Conservation (phyloP, 352 stramenopile genomes). For the Pythium angustatum region DNA sequence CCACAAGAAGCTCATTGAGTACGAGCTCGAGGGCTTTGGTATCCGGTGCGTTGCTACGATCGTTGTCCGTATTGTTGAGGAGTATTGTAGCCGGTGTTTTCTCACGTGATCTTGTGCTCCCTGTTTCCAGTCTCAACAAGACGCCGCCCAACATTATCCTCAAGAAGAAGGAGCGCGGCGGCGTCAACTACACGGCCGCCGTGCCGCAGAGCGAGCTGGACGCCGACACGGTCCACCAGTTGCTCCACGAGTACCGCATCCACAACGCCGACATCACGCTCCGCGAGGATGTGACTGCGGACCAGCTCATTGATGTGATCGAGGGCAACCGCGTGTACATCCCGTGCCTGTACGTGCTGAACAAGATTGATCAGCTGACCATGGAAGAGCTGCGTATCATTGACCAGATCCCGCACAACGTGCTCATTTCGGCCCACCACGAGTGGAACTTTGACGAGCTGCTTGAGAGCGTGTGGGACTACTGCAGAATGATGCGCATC, state of each 20-base stretch:
- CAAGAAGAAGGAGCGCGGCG: conserved; percentile 96
- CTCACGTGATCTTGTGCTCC: neutral
- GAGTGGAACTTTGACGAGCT: conserved; percentile 98
- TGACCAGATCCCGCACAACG: conserved; percentile 98
- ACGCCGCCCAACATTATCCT: conserved; percentile 96
- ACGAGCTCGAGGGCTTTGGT: conserved; percentile 98
- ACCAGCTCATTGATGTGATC: conserved; percentile 99
- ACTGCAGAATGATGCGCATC: conserved; percentile 97
- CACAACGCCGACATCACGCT: conserved; percentile 97
- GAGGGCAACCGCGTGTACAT: conserved; percentile 99
- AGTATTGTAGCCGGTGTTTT: neutral
- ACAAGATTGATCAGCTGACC: conserved; percentile 99
- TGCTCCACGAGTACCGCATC: conserved; percentile 99
- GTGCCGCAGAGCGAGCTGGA: conserved; percentile 92
- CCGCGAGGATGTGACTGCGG: conserved; percentile 94
- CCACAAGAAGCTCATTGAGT: conserved; percentile 99
- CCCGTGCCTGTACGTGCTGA: conserved; percentile 98
- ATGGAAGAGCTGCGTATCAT: conserved; percentile 99
- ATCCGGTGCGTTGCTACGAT: conserved; percentile 88
- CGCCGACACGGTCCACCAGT: conserved; percentile 91
- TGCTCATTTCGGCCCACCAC: conserved; percentile 96
- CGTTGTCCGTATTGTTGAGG: too few species aligned
- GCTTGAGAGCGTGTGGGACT: conserved; percentile 98
- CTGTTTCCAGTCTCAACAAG: conserved; percentile 92
- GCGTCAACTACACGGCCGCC: conserved; percentile 97